phyloP scores from a whole-genome alignment of 345 rosid species.

The Arabidopsis arenosa region DNA sequence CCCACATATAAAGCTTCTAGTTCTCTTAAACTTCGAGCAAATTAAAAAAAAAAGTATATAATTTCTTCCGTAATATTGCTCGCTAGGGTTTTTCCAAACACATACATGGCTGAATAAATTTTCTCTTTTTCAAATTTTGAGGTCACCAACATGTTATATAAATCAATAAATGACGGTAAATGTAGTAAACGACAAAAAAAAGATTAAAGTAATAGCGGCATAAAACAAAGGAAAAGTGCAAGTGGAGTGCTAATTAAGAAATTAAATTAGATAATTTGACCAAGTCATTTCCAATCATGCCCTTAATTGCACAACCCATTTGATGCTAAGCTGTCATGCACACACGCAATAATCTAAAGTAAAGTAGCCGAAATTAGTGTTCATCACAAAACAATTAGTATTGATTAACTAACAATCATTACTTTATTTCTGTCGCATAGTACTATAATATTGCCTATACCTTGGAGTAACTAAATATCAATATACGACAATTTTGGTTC shows the following conservation, averaged over 20 bases:
- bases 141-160: slow-evolving; percentile 31
- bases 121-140: slow-evolving; percentile 25
- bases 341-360: slow-evolving; percentile 43
- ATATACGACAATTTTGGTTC: neutral
- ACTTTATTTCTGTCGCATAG: slow-evolving; percentile 7
- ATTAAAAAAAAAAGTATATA: too few species aligned
- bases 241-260: slow-evolving; percentile 46
- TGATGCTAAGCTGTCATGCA: slow-evolving; percentile 42
- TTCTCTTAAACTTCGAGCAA: too few species aligned
- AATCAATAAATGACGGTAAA: slow-evolving; percentile 4
- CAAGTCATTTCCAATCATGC: slow-evolving; percentile 29
- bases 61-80: neutral
- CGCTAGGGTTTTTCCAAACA: slow-evolving; percentile 33
- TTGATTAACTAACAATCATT: slow-evolving; percentile 15
- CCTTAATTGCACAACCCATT: slow-evolving; percentile 42
- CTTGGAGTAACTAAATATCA: slow-evolving; percentile 7
- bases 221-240: slow-evolving; percentile 40
- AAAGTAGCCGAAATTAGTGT: slow-evolving; percentile 36
- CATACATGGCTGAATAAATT: slow-evolving; percentile 29
- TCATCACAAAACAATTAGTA: slow-evolving; percentile 16
- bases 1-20: too few species aligned
- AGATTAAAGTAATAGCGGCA: slow-evolving; percentile 30
- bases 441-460: neutral
- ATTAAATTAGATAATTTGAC: slow-evolving; percentile 28
- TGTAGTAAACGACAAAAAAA: slow-evolving; percentile 38